Evolutionary conservation across 2,329 filamentous ascomycete species (phyloP), one percentile per base, ranked within the genome.

Genomic region (Penicillium crustosum): DNA sequence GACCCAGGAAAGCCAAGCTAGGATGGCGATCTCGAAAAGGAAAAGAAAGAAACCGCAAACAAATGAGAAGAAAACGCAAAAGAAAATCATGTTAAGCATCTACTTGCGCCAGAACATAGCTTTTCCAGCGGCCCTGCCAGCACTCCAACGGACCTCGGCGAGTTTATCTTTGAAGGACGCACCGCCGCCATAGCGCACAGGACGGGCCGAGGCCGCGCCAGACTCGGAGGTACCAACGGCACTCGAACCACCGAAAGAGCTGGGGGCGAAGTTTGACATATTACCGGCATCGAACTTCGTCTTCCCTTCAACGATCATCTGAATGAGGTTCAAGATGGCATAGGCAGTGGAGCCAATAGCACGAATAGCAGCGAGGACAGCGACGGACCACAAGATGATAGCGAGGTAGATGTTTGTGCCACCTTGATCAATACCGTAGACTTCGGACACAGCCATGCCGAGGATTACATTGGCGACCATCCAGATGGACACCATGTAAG

Each of bases 401-500:
- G 87, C 89, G 43, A 99, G 83, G 75, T 99, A 99, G 72, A 89
- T 86, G 79, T 99, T 99, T 67, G 88, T 83, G 7, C 87, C 87
- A 50, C 96, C 87, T 41, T 86, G 79, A 48, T 82, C 84, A 59
- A 83, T 81, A 45, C 85, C 85, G 76, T 97, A 99, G 3, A 90
- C 86, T 77, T 99, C 94, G 6, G 85, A 89, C 15, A 97, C 88
- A 2, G 89, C 86, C 94, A 99, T 99, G 71, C 91, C 93, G 38
- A 99, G 86, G 59, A 96, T 86, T 4, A 89, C 91, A 74, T 99
- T 99, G 68, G 87, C 86, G 36, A 95, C 83, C 84, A 99, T 91
- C 94, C 94, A 99, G 47, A 88, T 83, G 43, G 96, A 87, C 13
- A 99, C 94, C 88, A 99, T 95, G 86, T 99, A 99, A 0, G 94